Evolutionary conservation across 768 basidiomycete genomes (phyloP), one percentile per base, ranked within the genome.

Genomic region (Termitomyces sp.): DNA sequence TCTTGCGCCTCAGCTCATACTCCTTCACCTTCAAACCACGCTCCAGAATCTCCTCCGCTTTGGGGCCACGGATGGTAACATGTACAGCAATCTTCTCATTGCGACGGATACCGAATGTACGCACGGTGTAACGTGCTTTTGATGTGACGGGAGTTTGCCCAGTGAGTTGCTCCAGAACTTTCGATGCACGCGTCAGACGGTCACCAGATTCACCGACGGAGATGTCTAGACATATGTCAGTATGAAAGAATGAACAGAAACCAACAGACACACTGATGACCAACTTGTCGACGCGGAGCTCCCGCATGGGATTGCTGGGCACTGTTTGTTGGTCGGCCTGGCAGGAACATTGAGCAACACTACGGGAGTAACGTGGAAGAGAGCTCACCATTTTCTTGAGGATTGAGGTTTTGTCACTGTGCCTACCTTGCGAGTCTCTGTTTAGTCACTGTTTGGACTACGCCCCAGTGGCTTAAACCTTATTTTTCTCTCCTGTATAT

Each of bases 61-160:
- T 99, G 64, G 96, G 96, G 30, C 96, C 96, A 66, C 96, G 92
- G 78, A 99, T 97, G 71, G 96, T 99, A 68, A 95, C 94, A 76
- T 95, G 94, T 63, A 92, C 91, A 49, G 96, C 96, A 72, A 98
- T 99, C 85, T 99, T 99, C 79, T 99, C 96, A 82, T 99, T 99
- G 79, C 97, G 91, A 73, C 97, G 91, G 83, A 99, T 99, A 69
- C 92, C 90, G 80, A 99, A 99, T 49, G 91, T 90, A 66, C 96
- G 94, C 75, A 98, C 94, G 70, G 97, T 98, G 89, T 96, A 98
- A 65, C 97, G 92, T 61, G 96, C 97, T 84, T 98, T 99, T 72
- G 95, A 98, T 65, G 95, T 97, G 67, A 99, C 96, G 70, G 96
- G 96, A 48, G 96, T 92, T 82, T 99, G 96, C 67, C 96, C 96